Conservation (phyloP, 768 basidiomycete species). For the Russula griseocarnosa region DNA sequence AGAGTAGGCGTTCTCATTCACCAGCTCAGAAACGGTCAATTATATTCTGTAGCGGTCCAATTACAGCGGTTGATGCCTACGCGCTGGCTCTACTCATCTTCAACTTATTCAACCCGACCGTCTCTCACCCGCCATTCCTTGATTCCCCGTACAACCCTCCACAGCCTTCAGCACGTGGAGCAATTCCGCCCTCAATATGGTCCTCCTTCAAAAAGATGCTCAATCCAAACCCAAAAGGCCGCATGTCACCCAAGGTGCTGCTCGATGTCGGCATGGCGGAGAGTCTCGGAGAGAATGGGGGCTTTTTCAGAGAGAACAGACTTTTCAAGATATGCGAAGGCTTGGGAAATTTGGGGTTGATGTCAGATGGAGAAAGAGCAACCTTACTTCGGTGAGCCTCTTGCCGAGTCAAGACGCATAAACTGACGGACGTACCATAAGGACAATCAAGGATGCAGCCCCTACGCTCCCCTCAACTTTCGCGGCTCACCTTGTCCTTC, state of each 20-base stretch:
- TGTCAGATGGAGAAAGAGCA: slow-evolving; percentile 75
- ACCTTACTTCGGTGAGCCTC: slow-evolving; percentile 57
- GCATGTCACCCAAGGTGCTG: slow-evolving; percentile 72
- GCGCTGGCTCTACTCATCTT: slow-evolving; percentile 84
- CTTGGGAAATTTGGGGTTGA: slow-evolving; percentile 79
- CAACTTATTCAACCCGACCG: slow-evolving; percentile 75
- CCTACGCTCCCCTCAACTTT: slow-evolving; percentile 85
- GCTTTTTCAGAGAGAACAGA: slow-evolving; percentile 80
- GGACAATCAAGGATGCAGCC: slow-evolving; percentile 74
- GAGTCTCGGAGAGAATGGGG: slow-evolving; percentile 50
- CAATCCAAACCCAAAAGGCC: slow-evolving; percentile 80
- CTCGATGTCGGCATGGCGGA: slow-evolving; percentile 77
- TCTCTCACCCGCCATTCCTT: slow-evolving; percentile 64
- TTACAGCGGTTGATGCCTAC: slow-evolving; percentile 79
- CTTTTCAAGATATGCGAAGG: slow-evolving; percentile 82
- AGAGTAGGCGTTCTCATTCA: slow-evolving; percentile 51
- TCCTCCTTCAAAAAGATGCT: slow-evolving; percentile 81
- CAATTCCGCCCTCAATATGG: slow-evolving; percentile 73
- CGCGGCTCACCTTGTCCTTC: slow-evolving; percentile 78
- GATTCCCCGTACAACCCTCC: slow-evolving; percentile 77
- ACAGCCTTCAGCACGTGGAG: slow-evolving; percentile 66
- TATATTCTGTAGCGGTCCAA: slow-evolving; percentile 42
- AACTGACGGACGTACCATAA: slow-evolving; percentile 31
- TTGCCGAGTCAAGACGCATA: neutral
- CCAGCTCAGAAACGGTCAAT: slow-evolving; percentile 32